Percentiles rank a stretch among this genome's conserved stretches.
Conservation (phyloP, 177 flowering plant species). For the Vitis hybrid region DNA sequence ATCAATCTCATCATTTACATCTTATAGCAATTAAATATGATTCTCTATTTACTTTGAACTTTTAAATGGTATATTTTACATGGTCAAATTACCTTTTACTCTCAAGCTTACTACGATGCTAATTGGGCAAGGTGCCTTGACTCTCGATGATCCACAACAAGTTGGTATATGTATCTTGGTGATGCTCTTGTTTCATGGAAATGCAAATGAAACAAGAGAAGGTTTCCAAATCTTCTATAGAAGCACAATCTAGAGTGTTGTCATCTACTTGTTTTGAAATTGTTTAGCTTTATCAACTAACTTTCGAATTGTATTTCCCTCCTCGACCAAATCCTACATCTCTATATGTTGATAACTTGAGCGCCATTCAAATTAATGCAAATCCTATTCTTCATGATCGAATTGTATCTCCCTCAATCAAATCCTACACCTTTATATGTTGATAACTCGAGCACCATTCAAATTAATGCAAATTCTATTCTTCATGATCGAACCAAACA, state of each 20-base stretch:
- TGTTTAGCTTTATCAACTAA: conserved; percentile 7
- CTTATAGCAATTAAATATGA: neutral
- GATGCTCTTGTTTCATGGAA: conserved; percentile 16
- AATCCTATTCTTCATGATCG: no score
- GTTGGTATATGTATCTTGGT: conserved; percentile 20
- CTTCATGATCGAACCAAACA: neutral
- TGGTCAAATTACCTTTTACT: neutral
- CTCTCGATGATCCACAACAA: neutral
- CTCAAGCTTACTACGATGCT: neutral
- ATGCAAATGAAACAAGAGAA: conserved; percentile 14
- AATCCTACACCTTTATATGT: conserved; percentile 13
- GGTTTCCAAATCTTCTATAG: conserved; percentile 7
- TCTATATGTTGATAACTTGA: conserved; percentile 13
- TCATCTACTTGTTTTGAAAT: conserved; percentile 11
- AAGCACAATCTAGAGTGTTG: conserved; percentile 10
- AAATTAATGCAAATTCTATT: no score
- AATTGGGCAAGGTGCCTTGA: conserved; percentile 3
- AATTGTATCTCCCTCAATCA: neutral
- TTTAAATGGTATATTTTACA: conserved; percentile 1
- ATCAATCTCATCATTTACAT: neutral
- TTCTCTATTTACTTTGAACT: conserved; percentile 1
- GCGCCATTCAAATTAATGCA: neutral
- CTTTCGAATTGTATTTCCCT: neutral
- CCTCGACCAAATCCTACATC: conserved; percentile 2
- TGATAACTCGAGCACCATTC: conserved; percentile 10